Evolutionary conservation across 2,329 filamentous ascomycete species (phyloP).

Genomic region (Sarocladiaceae sp.): DNA sequence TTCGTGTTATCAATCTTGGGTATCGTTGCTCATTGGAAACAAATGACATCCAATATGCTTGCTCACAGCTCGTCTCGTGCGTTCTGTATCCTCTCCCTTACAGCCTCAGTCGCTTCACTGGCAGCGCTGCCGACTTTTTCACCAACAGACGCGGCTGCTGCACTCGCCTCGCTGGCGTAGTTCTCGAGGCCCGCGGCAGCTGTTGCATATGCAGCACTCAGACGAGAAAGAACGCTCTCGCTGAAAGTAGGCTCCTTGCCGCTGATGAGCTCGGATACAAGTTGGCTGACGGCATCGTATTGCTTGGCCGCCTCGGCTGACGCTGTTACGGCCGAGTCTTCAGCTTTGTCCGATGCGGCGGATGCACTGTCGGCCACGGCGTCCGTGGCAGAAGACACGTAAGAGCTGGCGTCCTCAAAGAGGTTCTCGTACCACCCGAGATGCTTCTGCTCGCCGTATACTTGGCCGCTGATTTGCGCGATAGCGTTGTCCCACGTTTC

Average conservation of each 20-base stretch:
- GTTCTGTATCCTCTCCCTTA: constrained; percentile 30
- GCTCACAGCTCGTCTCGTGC: constrained; percentile 36
- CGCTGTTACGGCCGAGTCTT: constrained; percentile 52
- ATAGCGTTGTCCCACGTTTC: constrained; percentile 40
- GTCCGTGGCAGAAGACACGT: constrained; percentile 54
- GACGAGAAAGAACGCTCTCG: constrained; percentile 67
- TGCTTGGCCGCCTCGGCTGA: constrained; percentile 55
- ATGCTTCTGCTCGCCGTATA: constrained; percentile 61
- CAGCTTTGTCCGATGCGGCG: constrained; percentile 36
- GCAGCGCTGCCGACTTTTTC: constrained; percentile 31
- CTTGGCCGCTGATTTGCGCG: constrained; percentile 58
- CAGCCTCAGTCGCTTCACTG: constrained; percentile 34
- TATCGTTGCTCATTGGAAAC: constrained; percentile 8
- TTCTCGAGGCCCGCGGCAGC: constrained; percentile 50
- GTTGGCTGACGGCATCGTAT: constrained; percentile 62
- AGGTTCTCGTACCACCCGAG: constrained; percentile 49
- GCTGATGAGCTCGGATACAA: constrained; percentile 69
- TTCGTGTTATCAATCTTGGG: constrained; percentile 13
- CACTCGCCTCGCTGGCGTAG: constrained; percentile 27
- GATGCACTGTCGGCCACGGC: constrained; percentile 28
- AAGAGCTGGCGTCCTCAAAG: constrained; percentile 44
- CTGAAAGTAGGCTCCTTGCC: constrained; percentile 78
- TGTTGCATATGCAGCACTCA: constrained; percentile 66
- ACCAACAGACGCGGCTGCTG: constrained; percentile 25
- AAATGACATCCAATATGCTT: neutral